Percentiles rank a stretch among this genome's conserved stretches.
These are phyloP conservation scores for Magnolia changhungtana DNA, from an alignment of 164 flowering plant genomes.

Conservation along the genomic window DNA sequence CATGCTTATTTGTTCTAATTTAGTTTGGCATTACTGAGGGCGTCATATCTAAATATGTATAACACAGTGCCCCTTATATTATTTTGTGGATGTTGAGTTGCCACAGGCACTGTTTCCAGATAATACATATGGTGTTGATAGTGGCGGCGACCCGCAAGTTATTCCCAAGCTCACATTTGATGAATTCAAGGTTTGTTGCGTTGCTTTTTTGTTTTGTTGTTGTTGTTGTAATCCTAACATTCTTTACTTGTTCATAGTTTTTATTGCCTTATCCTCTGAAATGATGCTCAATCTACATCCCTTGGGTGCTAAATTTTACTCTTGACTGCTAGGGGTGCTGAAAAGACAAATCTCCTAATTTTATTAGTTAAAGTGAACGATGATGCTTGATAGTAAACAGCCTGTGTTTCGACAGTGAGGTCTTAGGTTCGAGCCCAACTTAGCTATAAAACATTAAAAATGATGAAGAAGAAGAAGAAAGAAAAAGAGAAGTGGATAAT, in stretches of 20 bases:
- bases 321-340: neutral
- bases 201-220: neutral
- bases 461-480: no score
- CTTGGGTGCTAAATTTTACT: no score
- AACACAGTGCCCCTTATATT: conserved; percentile 1
- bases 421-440: no score
- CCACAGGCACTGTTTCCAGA: conserved; percentile 87
- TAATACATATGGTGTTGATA: conserved; percentile 96
- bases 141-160: conserved; percentile 96
- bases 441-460: no score
- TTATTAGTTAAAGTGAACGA: no score
- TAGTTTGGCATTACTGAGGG: neutral
- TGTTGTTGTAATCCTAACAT: neutral
- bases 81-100: neutral
- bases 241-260: neutral
- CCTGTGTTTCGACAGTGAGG: no score
- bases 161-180: conserved; percentile 91
- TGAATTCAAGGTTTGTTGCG: conserved; percentile 78
- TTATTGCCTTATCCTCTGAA: neutral
- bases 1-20: neutral
- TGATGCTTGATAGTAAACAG: no score
- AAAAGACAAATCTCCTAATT: neutral
- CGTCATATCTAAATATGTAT: neutral
- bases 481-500: no score
- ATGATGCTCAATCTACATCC: neutral